A percentile compares a stretch with the other conserved stretches of the same genome.
Conservation (phyloP, 192 early-diverging fungal species). For the Rhizoclosmatium sp. region DNA sequence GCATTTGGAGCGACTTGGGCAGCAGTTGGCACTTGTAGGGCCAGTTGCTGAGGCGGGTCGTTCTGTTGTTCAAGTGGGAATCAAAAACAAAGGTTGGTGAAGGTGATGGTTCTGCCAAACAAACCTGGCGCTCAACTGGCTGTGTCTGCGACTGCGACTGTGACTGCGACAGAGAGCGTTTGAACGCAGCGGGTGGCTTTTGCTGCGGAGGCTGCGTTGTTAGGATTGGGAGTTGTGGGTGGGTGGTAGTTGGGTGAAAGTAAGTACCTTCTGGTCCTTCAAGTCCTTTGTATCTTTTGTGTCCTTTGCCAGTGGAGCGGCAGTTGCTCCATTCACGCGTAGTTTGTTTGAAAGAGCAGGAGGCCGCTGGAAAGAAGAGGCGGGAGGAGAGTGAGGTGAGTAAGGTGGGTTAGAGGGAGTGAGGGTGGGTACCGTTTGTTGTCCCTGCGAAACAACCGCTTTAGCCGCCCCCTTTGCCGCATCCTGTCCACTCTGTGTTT, state of each 20-base stretch:
- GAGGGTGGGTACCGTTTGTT: neutral
- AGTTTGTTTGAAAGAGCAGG: conserved; percentile 7
- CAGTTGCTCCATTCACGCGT: conserved; percentile 2
- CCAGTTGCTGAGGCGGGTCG: neutral
- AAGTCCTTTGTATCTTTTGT: neutral
- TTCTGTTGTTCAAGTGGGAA: neutral
- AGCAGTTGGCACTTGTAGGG: neutral
- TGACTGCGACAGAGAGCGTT: neutral
- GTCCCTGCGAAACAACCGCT: neutral
- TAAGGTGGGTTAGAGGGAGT: neutral
- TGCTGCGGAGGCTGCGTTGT: neutral
- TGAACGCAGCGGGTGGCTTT: neutral
- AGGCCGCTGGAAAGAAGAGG: neutral
- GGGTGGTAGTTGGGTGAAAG: no score
- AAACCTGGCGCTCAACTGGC: no score
- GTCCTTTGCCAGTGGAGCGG: neutral
- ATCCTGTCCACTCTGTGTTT: no score
- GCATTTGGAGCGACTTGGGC: no score
- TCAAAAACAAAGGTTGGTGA: neutral
- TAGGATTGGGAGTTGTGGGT: no score
- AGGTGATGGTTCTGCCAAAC: neutral
- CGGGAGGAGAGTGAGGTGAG: neutral
- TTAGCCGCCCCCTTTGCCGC: neutral
- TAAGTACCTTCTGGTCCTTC: neutral
- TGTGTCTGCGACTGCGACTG: neutral